A percentile compares a stretch with the other conserved stretches of the same genome.
phyloP scores from a whole-genome alignment of 345 rosid species.

The Citrus sinensis region DNA sequence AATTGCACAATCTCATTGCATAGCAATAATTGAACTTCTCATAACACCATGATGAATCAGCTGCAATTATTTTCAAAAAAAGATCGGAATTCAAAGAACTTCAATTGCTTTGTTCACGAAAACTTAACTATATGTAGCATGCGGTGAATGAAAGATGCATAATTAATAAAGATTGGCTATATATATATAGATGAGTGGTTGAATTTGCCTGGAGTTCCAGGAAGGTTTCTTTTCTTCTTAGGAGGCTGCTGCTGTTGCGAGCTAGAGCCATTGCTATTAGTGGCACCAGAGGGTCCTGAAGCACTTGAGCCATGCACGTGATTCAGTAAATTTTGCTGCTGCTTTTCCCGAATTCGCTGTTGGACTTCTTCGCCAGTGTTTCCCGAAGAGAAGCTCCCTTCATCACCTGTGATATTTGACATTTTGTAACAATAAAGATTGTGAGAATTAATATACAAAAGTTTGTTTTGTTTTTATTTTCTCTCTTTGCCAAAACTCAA shows the following conservation, averaged over 20 bases:
- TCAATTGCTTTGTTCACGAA: neutral
- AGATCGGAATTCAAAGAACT: neutral
- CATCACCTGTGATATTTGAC: conserved; percentile 64
- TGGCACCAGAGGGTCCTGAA: conserved; percentile 18
- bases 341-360: conserved; percentile 29
- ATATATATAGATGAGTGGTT: neutral
- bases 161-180: neutral
- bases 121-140: neutral
- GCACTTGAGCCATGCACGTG: conserved; percentile 14
- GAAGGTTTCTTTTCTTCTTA: conserved; percentile 74
- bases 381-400: conserved; percentile 70
- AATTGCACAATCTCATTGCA: conserved; percentile 23
- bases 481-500: conserved; percentile 1
- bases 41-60: conserved; percentile 3
- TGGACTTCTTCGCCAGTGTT: conserved; percentile 51
- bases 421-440: conserved; percentile 19
- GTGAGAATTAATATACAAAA: neutral
- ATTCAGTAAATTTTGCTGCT: conserved; percentile 19
- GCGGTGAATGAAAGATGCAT: neutral
- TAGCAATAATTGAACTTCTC: conserved; percentile 44
- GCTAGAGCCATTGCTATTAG: conserved; percentile 33
- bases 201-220: conserved; percentile 72
- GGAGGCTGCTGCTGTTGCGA: conserved; percentile 34
- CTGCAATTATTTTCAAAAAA: neutral
- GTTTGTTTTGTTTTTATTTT: neutral